Evolutionary conservation across 441 rosid genomes (phyloP), one percentile per base, ranked within the genome.

Genomic region (Jatropha podagrica): DNA sequence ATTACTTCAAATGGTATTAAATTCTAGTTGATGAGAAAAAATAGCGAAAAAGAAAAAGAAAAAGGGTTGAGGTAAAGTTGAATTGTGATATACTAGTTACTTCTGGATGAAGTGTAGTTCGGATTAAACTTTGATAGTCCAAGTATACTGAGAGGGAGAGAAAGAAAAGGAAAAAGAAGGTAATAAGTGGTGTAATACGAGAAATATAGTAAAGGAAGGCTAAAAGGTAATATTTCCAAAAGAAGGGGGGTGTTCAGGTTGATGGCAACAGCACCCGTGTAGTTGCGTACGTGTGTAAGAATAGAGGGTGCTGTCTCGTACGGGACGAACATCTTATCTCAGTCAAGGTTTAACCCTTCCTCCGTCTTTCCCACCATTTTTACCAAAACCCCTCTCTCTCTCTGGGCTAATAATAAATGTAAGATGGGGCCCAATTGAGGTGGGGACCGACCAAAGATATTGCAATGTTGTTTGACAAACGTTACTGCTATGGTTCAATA

Each of bases 181-280:
- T 5, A 44, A 27, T 18, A 37, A 13, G 15, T 8, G 59, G 56
- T 20, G 61, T 8, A 62, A 32, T 52, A 14, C 18, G 9, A 37
- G 64, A 48, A 51, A 74, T 42, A 20, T 42, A n/a, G 68, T 0
- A 55, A 64, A 46, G 12, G 5, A 51, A 69, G 69, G 71, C 12
- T 42, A 75, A 65, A 68, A 70, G 54, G 76, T 73, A 74, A 76
- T 58, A 42, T 38, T 60, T 14, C 59, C 65, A 67, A 77, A 82
- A 72, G 38, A 13, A 27, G 66, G 15, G 26, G 71, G 77, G 70
- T 72, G 78, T 73, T 81, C 60, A 73, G 69, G 51, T 23, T 23
- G 69, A 72, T 13, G 10, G 80, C 75, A 78, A 59, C 74, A 66
- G 37, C 80, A 41, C 78, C 7, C 80, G 81, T 70, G 84, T 68